Conservation (phyloP, 106 monocot genomes). For the Apostasia ramifera region DNA sequence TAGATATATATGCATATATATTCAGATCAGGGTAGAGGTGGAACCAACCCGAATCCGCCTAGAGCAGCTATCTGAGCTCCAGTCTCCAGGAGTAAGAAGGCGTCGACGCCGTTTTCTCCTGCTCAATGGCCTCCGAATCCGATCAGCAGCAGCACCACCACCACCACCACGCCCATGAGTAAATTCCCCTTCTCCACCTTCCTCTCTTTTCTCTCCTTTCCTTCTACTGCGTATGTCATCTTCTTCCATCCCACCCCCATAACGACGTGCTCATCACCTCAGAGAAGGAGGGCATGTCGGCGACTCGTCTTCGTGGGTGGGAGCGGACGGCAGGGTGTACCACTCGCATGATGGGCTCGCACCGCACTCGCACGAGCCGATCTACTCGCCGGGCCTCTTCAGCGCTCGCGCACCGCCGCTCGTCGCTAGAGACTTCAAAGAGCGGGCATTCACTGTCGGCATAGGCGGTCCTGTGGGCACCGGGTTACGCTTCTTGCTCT, state of each 20-base stretch:
- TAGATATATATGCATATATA: no score
- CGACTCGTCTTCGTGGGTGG: conserved; percentile 44
- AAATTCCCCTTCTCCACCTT: not conserved
- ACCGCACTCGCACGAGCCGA: conserved; percentile 94
- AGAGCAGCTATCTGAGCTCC: no score
- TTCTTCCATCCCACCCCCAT: not conserved
- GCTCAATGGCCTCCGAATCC: conserved; percentile 1
- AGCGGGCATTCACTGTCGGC: conserved; percentile 92
- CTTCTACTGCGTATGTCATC: not conserved
- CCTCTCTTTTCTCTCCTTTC: not conserved
- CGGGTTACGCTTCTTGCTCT: conserved; percentile 39
- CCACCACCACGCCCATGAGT: conserved; percentile 3
- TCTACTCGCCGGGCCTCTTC: conserved; percentile 86
- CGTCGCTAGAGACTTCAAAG: conserved; percentile 48
- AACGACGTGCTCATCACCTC: not conserved
- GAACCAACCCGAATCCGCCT: no score
- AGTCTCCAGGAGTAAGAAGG: no score
- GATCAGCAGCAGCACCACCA: not conserved
- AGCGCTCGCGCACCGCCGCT: conserved; percentile 47
- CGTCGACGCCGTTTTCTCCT: no score
- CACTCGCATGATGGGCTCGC: conserved; percentile 95
- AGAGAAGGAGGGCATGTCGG: not conserved
- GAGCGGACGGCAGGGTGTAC: conserved; percentile 70
- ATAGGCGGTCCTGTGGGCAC: conserved; percentile 97
- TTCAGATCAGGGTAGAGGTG: no score